Base-by-base conservation (phyloP, 1,284 basidiomycete genomes). In the Athelia psychrophila region DNA sequence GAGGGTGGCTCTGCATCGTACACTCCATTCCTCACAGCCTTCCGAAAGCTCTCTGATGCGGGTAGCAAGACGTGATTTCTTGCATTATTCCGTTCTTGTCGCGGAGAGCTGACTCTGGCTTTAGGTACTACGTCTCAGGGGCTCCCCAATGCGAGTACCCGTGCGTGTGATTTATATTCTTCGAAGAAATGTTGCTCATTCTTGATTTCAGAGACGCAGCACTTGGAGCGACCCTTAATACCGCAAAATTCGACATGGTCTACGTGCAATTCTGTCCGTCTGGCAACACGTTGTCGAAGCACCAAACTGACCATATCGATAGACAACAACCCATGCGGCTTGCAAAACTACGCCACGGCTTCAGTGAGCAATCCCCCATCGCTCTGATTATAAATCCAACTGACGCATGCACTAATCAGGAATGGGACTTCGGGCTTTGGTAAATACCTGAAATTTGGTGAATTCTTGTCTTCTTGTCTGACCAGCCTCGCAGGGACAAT, bases 1-100 rank as follows among this genome's bases (percentile, higher is more conserved):
- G 84, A 86, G 65, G 75, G 76, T 33, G 84, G 84, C 13, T 65
- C 71, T n/a, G 74, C 76, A n/a, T 68, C 69, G 18, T 86, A 84
- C 62, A 72, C 72, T 8, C 74, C 81, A 2, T 86, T 86, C 57
- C 75, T 86, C 19, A 84, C 77, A 51, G 67, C 73, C 53, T 77
- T 85, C 47, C 78, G 79, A 12, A 76, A 80, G 4, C 67, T 81
- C 45, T 66, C 79, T 33, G 71, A 61, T 50, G 73, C 75, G 35
- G 75, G 76, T 10, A 76, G 71, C 62, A 84, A 84, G 65, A 70
- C 71, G 83, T 85, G 54, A 53, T 69, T 62, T 30, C 23, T 24
- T 42, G 46, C 13, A 22, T 12, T 38, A 20, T 47, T 51, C 27
- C 38, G 53, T 47, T 18, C 38, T n/a, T n/a, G n/a, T 30, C 33